Conservation (phyloP, 768 basidiomycete species). For the Tylopilus rubrobrunneus region DNA sequence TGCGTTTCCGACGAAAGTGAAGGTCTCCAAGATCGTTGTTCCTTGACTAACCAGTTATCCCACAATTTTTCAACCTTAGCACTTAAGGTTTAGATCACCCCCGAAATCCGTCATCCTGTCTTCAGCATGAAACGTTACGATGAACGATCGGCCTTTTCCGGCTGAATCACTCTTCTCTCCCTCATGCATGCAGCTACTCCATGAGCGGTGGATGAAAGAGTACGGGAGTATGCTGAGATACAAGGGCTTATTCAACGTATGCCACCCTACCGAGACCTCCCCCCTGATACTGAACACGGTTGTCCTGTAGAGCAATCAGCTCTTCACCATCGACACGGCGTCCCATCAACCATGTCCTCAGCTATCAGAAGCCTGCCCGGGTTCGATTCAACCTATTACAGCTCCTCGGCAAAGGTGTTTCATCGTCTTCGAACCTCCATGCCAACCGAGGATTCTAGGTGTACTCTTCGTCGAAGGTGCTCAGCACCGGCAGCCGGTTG, state of each 20-base stretch:
- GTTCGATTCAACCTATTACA: background rate
- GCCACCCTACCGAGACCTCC: background rate
- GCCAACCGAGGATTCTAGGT: conserved; percentile 29
- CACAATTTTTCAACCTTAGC: too few relatives aligned
- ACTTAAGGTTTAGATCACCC: too few relatives aligned
- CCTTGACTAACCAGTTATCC: too few relatives aligned
- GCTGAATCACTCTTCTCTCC: too few relatives aligned
- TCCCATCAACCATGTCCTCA: conserved; percentile 59
- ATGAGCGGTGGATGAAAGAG: conserved; percentile 15
- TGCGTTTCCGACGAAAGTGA: too few relatives aligned
- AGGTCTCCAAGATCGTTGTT: too few relatives aligned
- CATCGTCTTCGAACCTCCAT: background rate
- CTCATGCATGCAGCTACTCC: too few relatives aligned
- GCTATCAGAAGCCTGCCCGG: conserved; percentile 45
- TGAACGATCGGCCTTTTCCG: too few relatives aligned
- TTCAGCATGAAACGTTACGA: too few relatives aligned
- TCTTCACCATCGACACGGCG: conserved; percentile 59
- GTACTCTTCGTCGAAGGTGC: conserved; percentile 42
- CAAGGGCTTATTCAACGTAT: conserved; percentile 10
- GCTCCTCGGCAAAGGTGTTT: background rate
- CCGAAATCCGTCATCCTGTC: too few relatives aligned
- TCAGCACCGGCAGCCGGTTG: conserved; percentile 37
- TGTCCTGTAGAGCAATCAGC: conserved; percentile 29
- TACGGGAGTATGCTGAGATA: conserved; percentile 11
- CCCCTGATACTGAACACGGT: background rate